Conservation (phyloP, 2,329 filamentous ascomycete genomes). For the Podosphaera xanthii region DNA sequence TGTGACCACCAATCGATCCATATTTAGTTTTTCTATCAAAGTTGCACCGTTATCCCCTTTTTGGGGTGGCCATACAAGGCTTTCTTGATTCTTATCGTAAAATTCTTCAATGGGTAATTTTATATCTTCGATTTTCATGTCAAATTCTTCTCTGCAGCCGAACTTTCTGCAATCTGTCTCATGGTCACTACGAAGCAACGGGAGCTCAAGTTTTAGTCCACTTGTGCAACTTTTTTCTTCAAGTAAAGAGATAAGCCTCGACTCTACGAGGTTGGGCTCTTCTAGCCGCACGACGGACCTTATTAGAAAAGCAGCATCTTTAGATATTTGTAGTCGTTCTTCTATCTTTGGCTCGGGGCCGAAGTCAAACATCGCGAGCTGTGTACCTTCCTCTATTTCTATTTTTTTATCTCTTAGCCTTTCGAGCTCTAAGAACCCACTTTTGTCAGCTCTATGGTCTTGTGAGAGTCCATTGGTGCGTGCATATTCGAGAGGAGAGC, state of each 20-base stretch:
- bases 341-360: constrained; percentile 5
- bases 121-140: constrained; percentile 11
- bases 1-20: constrained; percentile 12
- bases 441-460: constrained; percentile 7
- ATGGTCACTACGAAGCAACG: constrained; percentile 12
- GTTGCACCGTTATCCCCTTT: constrained; percentile 6
- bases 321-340: constrained; percentile 10
- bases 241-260: not conserved
- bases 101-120: constrained; percentile 14
- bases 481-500: constrained; percentile 13
- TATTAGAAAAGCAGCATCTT: constrained; percentile 10
- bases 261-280: constrained; percentile 4
- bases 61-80: constrained; percentile 8
- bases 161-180: constrained; percentile 12
- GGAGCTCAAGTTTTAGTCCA: constrained; percentile 10
- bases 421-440: constrained; percentile 6
- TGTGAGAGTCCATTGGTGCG: constrained; percentile 11
- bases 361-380: constrained; percentile 8
- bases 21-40: constrained; percentile 8
- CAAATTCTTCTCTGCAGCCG: constrained; percentile 10
- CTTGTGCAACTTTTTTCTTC: not conserved
- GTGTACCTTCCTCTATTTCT: constrained; percentile 1
- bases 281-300: constrained; percentile 5
- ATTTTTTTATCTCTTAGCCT: constrained; percentile 3
- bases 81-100: constrained; percentile 11